These are phyloP conservation scores for Nasturtium officinale DNA, from an alignment of 345 rosid genomes.

Conservation along the genomic window DNA sequence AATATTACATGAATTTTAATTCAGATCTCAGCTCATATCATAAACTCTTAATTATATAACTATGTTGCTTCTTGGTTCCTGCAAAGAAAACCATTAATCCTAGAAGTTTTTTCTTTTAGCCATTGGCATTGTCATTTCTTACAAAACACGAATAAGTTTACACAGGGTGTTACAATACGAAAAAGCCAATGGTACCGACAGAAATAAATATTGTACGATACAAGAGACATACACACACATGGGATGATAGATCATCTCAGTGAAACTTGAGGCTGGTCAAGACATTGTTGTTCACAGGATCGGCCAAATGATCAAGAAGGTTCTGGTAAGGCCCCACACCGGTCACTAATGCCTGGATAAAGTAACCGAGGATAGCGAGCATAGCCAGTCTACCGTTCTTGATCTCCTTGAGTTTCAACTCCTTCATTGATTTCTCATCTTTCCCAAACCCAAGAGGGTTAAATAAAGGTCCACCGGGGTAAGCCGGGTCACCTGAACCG, in stretches of 20 bases:
- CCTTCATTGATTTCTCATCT: slow-evolving; percentile 86
- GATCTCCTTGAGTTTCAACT: slow-evolving; percentile 91
- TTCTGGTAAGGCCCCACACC: slow-evolving; percentile 96
- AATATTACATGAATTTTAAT: not conserved
- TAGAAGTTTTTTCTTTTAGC: slow-evolving; percentile 24
- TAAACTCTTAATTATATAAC: not conserved
- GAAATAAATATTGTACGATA: slow-evolving; percentile 13
- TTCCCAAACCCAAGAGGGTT: slow-evolving; percentile 95
- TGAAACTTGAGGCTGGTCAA: slow-evolving; percentile 97
- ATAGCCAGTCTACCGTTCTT: slow-evolving; percentile 94
- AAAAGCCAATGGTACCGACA: slow-evolving; percentile 31
- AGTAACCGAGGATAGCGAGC: slow-evolving; percentile 83
- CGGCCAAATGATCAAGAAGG: slow-evolving; percentile 93
- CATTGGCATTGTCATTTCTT: slow-evolving; percentile 47
- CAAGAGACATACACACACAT: slow-evolving; percentile 29
- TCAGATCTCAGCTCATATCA: not conserved
- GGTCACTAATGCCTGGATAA: slow-evolving; percentile 77
- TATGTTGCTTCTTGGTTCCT: not conserved
- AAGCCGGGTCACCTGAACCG: slow-evolving; percentile 85
- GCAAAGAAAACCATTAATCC: slow-evolving; percentile 20
- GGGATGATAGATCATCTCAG: slow-evolving; percentile 35
- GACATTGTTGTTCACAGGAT: slow-evolving; percentile 91
- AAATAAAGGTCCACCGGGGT: slow-evolving; percentile 94
- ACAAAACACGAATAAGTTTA: slow-evolving; percentile 51
- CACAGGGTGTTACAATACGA: slow-evolving; percentile 49